These are phyloP conservation scores for Lactarius vividus DNA, from an alignment of 768 basidiomycete species.

Conservation along the genomic window DNA sequence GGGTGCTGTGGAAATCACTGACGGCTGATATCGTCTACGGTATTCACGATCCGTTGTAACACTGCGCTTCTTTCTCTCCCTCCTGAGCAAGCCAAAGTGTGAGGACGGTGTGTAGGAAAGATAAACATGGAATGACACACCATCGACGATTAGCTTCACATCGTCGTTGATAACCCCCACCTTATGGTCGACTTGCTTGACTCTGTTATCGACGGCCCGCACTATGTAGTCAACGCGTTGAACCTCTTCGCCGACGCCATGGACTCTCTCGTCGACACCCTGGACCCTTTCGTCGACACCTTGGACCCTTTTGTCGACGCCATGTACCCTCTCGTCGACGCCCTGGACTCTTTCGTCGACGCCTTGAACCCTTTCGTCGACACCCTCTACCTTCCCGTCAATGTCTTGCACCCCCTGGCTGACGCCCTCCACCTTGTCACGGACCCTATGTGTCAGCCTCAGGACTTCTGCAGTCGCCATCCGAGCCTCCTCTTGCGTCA, in stretches of 20 bases:
- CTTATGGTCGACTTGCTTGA: too few species aligned
- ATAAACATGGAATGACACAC: not conserved
- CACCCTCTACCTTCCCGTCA: too few species aligned
- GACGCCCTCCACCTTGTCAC: not conserved
- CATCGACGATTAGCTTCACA: not conserved
- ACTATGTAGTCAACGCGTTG: not conserved
- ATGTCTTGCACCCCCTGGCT: too few species aligned
- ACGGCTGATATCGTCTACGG: not conserved
- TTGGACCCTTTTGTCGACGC: not conserved
- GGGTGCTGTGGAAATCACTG: not conserved
- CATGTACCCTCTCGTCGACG: too few species aligned
- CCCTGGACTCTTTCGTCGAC: too few species aligned
- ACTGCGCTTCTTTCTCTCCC: not conserved
- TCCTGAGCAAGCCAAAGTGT: not conserved
- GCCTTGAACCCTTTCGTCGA: too few species aligned
- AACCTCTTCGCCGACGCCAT: too few species aligned
- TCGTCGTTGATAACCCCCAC: not conserved
- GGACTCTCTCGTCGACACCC: not conserved
- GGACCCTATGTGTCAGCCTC: not conserved
- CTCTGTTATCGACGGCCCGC: not conserved
- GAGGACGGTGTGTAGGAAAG: not conserved
- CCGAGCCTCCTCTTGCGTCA: not conserved
- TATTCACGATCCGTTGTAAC: not conserved
- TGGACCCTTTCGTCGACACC: not conserved
- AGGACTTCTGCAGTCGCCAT: constrained; percentile 2